Evolutionary conservation across 1,284 basidiomycete species (phyloP).

Genomic region (Peniophora sp.): DNA sequence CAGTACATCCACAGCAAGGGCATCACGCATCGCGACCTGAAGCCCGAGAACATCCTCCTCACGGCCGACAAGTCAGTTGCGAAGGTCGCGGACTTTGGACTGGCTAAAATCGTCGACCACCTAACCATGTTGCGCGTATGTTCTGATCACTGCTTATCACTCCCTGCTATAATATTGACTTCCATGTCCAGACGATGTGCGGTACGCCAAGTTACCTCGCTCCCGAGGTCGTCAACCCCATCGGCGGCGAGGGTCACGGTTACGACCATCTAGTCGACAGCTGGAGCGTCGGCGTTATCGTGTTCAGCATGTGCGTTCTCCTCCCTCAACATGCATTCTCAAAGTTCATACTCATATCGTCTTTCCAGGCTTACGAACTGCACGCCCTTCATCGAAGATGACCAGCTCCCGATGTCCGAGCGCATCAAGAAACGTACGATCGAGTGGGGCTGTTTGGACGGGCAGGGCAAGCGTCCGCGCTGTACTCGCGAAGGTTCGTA

Average conservation of each 20-base stretch:
- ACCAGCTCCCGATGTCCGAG: slow-evolving; percentile 42
- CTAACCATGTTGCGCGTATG: slow-evolving; percentile 62
- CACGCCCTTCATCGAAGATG: slow-evolving; percentile 68
- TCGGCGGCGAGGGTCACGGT: slow-evolving; percentile 44
- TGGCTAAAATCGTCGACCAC: slow-evolving; percentile 81
- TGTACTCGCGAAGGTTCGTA: neutral
- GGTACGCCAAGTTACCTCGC: slow-evolving; percentile 82
- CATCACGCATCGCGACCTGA: slow-evolving; percentile 86
- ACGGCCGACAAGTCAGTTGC: slow-evolving; percentile 56
- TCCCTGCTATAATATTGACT: slow-evolving; percentile 5
- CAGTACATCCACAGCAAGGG: slow-evolving; percentile 71
- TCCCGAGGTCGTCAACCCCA: slow-evolving; percentile 78
- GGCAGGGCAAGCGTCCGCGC: slow-evolving; percentile 25
- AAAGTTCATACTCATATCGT: neutral
- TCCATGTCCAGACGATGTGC: slow-evolving; percentile 62
- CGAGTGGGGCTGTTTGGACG: slow-evolving; percentile 49
- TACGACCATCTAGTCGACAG: slow-evolving; percentile 85
- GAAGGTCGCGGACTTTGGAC: slow-evolving; percentile 90
- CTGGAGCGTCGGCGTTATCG: slow-evolving; percentile 90
- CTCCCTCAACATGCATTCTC: neutral
- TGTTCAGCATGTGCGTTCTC: slow-evolving; percentile 69
- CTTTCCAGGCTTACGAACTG: slow-evolving; percentile 56
- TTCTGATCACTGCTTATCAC: slow-evolving; percentile 4
- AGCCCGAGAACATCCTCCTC: slow-evolving; percentile 84
- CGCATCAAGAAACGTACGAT: slow-evolving; percentile 51